Evolutionary conservation across 73 alveolate species (phyloP).

Genomic region (Tetrahymena malaccensis): DNA sequence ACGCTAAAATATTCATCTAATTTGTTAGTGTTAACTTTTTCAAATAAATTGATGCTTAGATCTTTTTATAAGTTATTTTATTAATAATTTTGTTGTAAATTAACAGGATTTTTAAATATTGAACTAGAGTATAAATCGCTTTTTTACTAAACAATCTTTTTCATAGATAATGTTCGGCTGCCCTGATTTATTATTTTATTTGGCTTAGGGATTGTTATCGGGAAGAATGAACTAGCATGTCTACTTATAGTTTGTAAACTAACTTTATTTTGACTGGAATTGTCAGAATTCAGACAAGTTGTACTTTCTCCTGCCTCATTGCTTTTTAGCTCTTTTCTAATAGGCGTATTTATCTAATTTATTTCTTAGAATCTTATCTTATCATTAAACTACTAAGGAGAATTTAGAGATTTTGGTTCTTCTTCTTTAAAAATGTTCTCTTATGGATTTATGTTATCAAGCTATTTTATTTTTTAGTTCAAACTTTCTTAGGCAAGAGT

Average conservation of each 20-base stretch:
- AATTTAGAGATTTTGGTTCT: background rate
- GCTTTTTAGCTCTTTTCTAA: background rate
- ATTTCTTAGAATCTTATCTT: background rate
- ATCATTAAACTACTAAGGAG: background rate
- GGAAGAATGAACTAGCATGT: background rate
- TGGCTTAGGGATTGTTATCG: background rate
- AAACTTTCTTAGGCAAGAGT: background rate
- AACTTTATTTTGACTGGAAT: background rate
- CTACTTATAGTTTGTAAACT: background rate
- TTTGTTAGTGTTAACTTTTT: background rate
- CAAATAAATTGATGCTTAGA: background rate
- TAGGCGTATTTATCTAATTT: background rate
- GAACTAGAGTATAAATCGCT: background rate
- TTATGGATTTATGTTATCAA: background rate
- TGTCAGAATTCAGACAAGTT: background rate
- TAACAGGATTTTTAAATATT: background rate
- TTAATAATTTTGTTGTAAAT: background rate
- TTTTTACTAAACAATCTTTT: background rate
- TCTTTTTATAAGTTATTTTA: background rate
- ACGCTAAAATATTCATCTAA: background rate
- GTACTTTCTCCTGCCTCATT: background rate
- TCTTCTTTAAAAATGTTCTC: background rate
- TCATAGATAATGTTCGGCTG: background rate
- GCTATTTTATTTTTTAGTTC: background rate
- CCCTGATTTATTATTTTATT: background rate